A percentile compares a stretch with the other conserved stretches of the same genome.
Conservation (phyloP, 2,329 filamentous ascomycete species). For the Camillea tinctor region DNA sequence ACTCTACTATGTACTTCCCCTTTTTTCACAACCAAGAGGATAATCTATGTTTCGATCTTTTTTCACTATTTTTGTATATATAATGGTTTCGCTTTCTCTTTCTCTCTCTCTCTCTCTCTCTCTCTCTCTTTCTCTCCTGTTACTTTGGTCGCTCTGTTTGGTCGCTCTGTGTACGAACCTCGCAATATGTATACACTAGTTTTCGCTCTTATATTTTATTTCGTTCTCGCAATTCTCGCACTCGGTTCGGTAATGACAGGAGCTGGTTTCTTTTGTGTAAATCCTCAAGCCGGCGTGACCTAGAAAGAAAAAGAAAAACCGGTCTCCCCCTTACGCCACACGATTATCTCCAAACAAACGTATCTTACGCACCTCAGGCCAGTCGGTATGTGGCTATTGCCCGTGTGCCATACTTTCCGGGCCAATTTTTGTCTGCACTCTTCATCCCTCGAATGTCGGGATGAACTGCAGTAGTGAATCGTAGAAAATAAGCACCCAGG, state of each 20-base stretch:
- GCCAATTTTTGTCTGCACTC: neutral
- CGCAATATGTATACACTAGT: neutral
- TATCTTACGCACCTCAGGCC: neutral
- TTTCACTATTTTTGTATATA: neutral
- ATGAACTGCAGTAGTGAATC: neutral
- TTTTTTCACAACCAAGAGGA: no score
- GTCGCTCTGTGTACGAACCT: neutral
- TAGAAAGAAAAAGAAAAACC: neutral
- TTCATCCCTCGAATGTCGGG: neutral
- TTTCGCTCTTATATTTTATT: neutral
- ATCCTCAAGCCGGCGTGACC: slow-evolving; percentile 4
- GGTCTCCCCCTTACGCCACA: neutral
- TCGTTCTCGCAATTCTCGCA: neutral
- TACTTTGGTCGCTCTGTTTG: neutral
- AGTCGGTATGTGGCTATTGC: neutral
- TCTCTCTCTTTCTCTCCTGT: neutral
- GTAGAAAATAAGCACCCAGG: neutral
- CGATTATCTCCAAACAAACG: neutral
- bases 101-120: no score
- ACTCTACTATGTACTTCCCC: no score
- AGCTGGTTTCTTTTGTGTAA: slow-evolving; percentile 10
- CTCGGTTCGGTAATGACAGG: slow-evolving; percentile 20
- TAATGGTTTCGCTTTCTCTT: no score
- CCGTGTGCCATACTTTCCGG: neutral
- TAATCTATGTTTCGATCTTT: neutral